These are phyloP conservation scores for Leccinellum albellum DNA, from an alignment of 768 basidiomycete species.

Conservation along the genomic window DNA sequence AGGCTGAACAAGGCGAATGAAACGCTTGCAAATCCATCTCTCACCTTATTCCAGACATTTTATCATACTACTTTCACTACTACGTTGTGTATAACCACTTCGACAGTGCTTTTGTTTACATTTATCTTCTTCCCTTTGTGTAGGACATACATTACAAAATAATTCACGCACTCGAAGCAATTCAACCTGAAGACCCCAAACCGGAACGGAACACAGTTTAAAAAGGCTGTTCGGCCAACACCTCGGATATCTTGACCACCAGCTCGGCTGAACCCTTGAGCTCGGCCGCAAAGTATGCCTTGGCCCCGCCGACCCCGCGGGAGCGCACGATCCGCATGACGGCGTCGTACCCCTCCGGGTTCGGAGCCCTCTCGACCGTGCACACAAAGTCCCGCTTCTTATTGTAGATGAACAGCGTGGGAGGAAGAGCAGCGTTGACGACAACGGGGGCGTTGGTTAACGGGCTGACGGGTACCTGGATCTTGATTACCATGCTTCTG, in stretches of 20 bases:
- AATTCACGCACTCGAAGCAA: background rate
- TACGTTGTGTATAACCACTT: background rate
- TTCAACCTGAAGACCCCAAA: background rate
- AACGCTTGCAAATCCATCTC: background rate
- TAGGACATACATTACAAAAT: background rate
- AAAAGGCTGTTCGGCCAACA: slow-evolving; percentile 56
- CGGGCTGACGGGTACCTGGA: slow-evolving; percentile 41
- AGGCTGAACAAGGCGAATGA: background rate
- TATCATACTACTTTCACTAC: background rate
- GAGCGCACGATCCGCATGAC: slow-evolving; percentile 37
- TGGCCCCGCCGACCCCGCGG: slow-evolving; percentile 41
- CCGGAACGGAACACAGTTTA: slow-evolving; percentile 14
- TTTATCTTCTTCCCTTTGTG: background rate
- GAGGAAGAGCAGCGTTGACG: background rate
- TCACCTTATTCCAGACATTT: background rate
- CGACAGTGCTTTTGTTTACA: background rate
- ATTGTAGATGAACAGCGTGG: slow-evolving; percentile 42
- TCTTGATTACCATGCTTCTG: slow-evolving; percentile 50
- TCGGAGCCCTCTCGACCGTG: slow-evolving; percentile 31
- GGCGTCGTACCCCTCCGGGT: slow-evolving; percentile 38
- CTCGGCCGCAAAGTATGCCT: slow-evolving; percentile 56
- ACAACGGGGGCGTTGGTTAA: background rate
- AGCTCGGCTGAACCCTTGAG: slow-evolving; percentile 44
- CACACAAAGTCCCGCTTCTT: slow-evolving; percentile 55
- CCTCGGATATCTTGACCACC: slow-evolving; percentile 48